Evolutionary conservation across 306 rosid species (phyloP).

Genomic region (Mimosa pudica): DNA sequence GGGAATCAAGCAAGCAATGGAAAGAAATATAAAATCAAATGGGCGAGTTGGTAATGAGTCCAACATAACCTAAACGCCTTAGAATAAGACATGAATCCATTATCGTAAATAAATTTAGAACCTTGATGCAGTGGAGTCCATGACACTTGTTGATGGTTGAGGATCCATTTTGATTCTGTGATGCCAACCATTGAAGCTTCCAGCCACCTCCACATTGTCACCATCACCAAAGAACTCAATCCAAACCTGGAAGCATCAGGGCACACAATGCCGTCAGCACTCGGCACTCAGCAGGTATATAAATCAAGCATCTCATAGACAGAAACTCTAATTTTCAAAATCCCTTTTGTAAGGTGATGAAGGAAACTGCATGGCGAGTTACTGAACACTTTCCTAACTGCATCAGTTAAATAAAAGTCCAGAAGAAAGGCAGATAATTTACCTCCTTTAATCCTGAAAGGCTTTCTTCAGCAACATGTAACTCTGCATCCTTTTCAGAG

Average conservation of each 20-base stretch:
- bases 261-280: slow-evolving; percentile 33
- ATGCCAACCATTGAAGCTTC: slow-evolving; percentile 98
- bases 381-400: slow-evolving; percentile 33
- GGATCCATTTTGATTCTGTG: slow-evolving; percentile 75
- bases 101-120: slow-evolving; percentile 31
- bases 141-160: slow-evolving; percentile 46
- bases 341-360: slow-evolving; percentile 4
- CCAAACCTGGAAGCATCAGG: slow-evolving; percentile 60
- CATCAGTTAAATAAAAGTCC: slow-evolving; percentile 24
- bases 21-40: slow-evolving; percentile 17
- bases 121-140: slow-evolving; percentile 60
- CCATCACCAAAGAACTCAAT: slow-evolving; percentile 70
- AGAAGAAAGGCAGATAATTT: slow-evolving; percentile 38
- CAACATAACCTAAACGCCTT: slow-evolving; percentile 21
- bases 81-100: slow-evolving; percentile 1
- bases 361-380: slow-evolving; percentile 18
- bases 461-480: slow-evolving; percentile 73
- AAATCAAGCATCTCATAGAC: slow-evolving; percentile 1
- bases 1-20: slow-evolving; percentile 18
- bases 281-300: slow-evolving; percentile 4
- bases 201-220: slow-evolving; percentile 82
- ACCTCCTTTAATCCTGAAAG: slow-evolving; percentile 92
- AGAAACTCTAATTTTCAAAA: slow-evolving; percentile 20
- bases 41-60: slow-evolving; percentile 8
- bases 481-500: slow-evolving; percentile 76